Evolutionary conservation across 75 land plant species (phyloP).

Genomic region (Pinus taeda): DNA sequence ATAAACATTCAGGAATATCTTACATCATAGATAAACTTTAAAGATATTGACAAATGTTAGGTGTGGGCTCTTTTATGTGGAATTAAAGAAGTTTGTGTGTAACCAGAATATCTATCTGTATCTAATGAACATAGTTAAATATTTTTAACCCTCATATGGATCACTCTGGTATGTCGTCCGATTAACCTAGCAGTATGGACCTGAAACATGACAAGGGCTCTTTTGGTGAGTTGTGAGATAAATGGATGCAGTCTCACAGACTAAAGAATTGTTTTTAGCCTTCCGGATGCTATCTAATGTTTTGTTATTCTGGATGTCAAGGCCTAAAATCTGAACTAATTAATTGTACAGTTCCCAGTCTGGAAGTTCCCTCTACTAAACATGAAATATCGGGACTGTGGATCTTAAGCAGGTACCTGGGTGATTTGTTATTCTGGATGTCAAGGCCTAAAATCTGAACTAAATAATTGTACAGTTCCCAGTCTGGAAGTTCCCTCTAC

Average conservation of each 20-base stretch:
- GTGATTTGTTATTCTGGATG: constrained; percentile 19
- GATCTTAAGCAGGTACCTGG: constrained; percentile 43
- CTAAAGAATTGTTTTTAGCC: background rate
- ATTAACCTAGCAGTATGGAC: background rate
- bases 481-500: background rate
- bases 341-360: background rate
- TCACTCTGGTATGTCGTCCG: background rate
- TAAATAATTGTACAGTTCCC: background rate
- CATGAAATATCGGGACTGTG: background rate
- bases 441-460: background rate
- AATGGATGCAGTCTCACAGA: background rate
- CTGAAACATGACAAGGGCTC: background rate
- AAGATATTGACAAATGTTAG: background rate
- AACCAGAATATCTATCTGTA: background rate
- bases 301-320: constrained; percentile 4
- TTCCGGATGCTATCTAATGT: background rate
- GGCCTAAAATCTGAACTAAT: background rate
- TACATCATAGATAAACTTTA: background rate
- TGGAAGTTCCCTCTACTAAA: background rate
- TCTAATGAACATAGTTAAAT: background rate
- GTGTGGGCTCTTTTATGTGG: background rate
- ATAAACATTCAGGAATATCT: background rate
- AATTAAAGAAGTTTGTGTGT: background rate
- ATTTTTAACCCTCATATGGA: background rate
- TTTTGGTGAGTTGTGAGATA: background rate